These are phyloP conservation scores for Phytopythium ostracodes DNA, from an alignment of 352 stramenopile genomes.

Conservation along the genomic window DNA sequence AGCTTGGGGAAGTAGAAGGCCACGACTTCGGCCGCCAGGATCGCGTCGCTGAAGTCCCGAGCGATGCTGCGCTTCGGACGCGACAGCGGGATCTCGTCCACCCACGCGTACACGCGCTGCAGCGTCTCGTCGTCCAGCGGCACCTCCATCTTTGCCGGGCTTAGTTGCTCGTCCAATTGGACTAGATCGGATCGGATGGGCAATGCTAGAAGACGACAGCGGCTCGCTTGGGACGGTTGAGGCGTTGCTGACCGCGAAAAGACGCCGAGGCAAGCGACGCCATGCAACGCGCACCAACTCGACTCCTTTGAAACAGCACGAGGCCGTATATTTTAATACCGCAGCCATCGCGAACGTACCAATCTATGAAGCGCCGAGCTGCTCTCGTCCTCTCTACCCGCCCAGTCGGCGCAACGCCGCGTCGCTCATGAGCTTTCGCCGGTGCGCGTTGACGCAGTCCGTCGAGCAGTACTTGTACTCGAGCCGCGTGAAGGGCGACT, in stretches of 20 bases:
- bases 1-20: constrained; percentile 94
- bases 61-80: constrained; percentile 94
- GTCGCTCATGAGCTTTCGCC: constrained; percentile 91
- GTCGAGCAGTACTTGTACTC: constrained; percentile 94
- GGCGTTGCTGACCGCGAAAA: background rate
- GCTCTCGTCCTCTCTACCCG: constrained; percentile 14
- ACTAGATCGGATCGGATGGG: background rate
- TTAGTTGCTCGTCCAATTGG: no score
- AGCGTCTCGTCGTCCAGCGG: constrained; percentile 87
- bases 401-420: constrained; percentile 84
- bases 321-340: background rate
- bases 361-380: background rate
- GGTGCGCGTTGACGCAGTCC: constrained; percentile 91
- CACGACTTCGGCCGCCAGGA: constrained; percentile 89
- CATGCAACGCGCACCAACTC: background rate
- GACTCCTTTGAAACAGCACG: background rate
- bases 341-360: background rate
- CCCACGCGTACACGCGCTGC: constrained; percentile 93
- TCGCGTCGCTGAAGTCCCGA: constrained; percentile 94
- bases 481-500: constrained; percentile 87
- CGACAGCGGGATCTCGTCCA: constrained; percentile 93
- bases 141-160: no score
- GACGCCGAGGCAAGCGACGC: background rate
- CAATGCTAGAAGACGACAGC: background rate
- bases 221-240: no score